Evolutionary conservation across 495 filamentous ascomycete genomes (phyloP).

Genomic region (Entonaema liquescens): DNA sequence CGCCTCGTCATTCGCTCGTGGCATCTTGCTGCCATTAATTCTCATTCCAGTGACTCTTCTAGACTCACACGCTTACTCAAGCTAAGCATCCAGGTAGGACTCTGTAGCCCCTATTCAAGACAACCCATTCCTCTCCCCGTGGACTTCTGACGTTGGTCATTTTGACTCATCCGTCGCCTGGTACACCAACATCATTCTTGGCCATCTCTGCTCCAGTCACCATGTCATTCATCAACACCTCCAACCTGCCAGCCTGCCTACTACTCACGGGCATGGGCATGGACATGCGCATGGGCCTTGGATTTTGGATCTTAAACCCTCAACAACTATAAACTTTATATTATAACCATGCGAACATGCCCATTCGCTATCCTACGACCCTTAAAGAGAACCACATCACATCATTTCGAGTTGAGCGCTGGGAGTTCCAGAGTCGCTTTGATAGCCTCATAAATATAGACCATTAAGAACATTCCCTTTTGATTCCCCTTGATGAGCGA

Average conservation of each 20-base stretch:
- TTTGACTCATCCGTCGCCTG: constrained; percentile 35
- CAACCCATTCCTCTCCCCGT: constrained; percentile 43
- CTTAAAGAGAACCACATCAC: background rate
- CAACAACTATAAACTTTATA: constrained; percentile 6
- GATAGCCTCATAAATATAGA: constrained; percentile 11
- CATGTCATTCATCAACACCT: constrained; percentile 22
- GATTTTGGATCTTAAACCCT: constrained; percentile 2
- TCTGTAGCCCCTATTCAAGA: constrained; percentile 33
- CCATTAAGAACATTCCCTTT: constrained; percentile 9
- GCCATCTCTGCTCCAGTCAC: constrained; percentile 10
- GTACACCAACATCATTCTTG: constrained; percentile 44
- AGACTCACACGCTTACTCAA: constrained; percentile 29
- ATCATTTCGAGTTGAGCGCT: constrained; percentile 7
- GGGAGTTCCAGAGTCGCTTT: constrained; percentile 1
- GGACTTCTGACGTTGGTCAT: background rate
- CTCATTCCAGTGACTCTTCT: constrained; percentile 44
- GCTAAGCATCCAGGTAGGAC: constrained; percentile 39
- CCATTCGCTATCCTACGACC: background rate
- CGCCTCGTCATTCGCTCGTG: background rate
- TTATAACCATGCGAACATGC: constrained; percentile 2
- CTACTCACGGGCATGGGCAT: constrained; percentile 2
- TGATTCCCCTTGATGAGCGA: background rate
- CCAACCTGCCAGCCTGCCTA: background rate
- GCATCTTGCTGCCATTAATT: constrained; percentile 14
- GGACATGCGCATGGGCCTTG: too few species aligned